Percentiles rank a stretch among this genome's conserved stretches.
Conservation (phyloP, 495 filamentous ascomycete species). For the Amniculicola lignicola region DNA sequence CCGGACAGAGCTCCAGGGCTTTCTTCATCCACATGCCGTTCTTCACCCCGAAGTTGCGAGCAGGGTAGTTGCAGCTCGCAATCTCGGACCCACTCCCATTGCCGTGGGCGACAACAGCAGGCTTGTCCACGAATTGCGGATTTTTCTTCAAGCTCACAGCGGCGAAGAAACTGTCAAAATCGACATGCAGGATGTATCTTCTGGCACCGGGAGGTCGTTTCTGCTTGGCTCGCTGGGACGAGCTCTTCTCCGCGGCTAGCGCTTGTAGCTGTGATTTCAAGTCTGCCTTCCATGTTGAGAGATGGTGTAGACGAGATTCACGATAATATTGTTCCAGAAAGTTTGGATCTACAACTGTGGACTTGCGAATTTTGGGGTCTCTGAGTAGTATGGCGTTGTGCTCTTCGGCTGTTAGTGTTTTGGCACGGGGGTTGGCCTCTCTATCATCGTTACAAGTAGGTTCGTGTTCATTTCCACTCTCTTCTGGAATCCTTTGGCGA, state of each 20-base stretch:
- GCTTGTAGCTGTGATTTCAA: conserved; percentile 82
- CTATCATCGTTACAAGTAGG: neutral
- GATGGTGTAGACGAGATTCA: conserved; percentile 88
- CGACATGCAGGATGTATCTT: conserved; percentile 91
- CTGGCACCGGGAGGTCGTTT: conserved; percentile 59
- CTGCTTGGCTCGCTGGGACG: conserved; percentile 49
- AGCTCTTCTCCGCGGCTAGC: conserved; percentile 64
- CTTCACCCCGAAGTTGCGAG: conserved; percentile 78
- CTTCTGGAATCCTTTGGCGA: too few species aligned
- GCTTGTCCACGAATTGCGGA: conserved; percentile 75
- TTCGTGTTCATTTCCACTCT: neutral
- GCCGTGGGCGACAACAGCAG: conserved; percentile 86
- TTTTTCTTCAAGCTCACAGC: conserved; percentile 79
- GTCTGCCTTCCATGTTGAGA: conserved; percentile 94
- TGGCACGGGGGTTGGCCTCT: conserved; percentile 7
- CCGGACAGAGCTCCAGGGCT: conserved; percentile 76
- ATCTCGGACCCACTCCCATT: conserved; percentile 85
- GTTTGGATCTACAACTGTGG: conserved; percentile 82
- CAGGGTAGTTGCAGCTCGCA: conserved; percentile 93
- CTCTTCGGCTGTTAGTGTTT: conserved; percentile 74
- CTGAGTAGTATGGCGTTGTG: conserved; percentile 79
- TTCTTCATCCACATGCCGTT: conserved; percentile 99
- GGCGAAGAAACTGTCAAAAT: conserved; percentile 97
- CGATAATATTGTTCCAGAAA: conserved; percentile 93
- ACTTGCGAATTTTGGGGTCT: conserved; percentile 78